Evolutionary conservation across 345 rosid species (phyloP).

Genomic region (Hibiscus tridactylites): DNA sequence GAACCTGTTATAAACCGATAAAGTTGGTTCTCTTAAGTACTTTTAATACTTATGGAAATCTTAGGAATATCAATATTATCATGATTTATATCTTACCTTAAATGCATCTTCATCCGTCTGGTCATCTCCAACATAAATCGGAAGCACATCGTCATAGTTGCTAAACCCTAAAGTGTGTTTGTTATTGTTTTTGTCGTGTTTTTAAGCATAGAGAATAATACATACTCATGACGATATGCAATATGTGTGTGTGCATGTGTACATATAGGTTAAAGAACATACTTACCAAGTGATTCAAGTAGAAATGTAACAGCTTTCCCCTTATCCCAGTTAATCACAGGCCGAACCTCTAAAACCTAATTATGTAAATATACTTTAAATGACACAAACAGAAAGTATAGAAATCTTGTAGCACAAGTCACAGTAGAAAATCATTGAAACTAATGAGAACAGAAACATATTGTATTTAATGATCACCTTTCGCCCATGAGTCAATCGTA

Average conservation of each 20-base stretch:
- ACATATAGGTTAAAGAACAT: not conserved
- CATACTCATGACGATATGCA: not conserved
- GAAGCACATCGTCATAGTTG: conserved; percentile 72
- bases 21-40: not conserved
- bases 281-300: conserved; percentile 82
- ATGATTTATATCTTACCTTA: conserved; percentile 32
- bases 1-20: conserved; percentile 35
- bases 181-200: not conserved
- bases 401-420: not conserved
- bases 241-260: not conserved
- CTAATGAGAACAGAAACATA: not conserved
- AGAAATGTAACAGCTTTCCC: conserved; percentile 88
- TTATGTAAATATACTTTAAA: not conserved
- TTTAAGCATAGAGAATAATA: not conserved
- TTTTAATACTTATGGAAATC: not conserved
- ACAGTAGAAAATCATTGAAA: not conserved
- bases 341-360: conserved; percentile 91
- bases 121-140: conserved; percentile 95
- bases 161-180: conserved; percentile 37
- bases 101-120: conserved; percentile 98
- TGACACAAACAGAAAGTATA: not conserved
- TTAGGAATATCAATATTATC: too few species aligned
- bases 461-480: conserved; percentile 39
- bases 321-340: conserved; percentile 92
- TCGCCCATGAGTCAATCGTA: conserved; percentile 66